Percentiles rank a stretch among this genome's conserved stretches.
Conservation (phyloP, 75 land plant species). For the Pseudotsuga menziesii region DNA sequence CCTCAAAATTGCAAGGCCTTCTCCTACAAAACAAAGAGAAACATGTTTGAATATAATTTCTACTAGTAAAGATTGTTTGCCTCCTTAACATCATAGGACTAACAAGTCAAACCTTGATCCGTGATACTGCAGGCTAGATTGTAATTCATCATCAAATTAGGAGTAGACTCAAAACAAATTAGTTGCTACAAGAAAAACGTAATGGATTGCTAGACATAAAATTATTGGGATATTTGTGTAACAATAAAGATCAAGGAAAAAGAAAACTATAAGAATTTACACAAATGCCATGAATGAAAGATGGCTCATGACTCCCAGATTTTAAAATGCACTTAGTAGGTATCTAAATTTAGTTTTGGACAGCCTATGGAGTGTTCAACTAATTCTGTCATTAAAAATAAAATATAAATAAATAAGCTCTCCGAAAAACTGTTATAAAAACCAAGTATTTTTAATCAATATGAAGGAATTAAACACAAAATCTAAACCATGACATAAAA, state of each 20-base stretch:
- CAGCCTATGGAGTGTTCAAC: not conserved
- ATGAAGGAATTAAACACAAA: no score
- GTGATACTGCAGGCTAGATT: not conserved
- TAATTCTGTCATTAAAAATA: not conserved
- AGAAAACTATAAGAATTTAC: not conserved
- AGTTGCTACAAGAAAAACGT: not conserved
- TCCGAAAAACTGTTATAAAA: no score
- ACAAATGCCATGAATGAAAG: not conserved
- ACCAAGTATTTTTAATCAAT: no score
- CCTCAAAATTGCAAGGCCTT: conserved; percentile 62
- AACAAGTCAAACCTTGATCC: not conserved
- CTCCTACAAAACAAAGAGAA: conserved; percentile 42
- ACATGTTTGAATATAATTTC: not conserved
- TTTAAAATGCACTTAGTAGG: not conserved
- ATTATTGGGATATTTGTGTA: not conserved
- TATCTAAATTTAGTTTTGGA: not conserved
- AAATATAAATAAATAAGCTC: no score
- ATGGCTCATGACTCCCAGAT: not conserved
- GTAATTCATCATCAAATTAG: not conserved
- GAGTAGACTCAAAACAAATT: not conserved
- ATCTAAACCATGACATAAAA: no score
- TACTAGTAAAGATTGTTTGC: not conserved
- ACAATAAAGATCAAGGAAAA: not conserved
- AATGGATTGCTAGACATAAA: no score
- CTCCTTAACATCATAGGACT: not conserved